These are phyloP conservation scores for Linaria vulgaris DNA, from an alignment of 257 asterid species.

Conservation along the genomic window DNA sequence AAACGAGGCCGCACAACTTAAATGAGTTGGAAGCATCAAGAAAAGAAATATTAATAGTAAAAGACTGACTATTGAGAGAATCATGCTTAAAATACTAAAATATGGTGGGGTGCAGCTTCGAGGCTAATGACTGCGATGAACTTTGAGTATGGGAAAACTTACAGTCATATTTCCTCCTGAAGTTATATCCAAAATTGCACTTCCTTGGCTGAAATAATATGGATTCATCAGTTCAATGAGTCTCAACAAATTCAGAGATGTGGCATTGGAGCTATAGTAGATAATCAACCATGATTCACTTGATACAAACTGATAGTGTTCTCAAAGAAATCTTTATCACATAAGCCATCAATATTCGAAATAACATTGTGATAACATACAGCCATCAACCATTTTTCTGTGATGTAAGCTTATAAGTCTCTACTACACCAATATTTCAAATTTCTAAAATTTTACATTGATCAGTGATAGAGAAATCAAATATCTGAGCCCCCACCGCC, in stretches of 20 bases:
- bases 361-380: neutral
- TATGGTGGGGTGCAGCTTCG: too few species aligned
- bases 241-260: slow-evolving; percentile 13
- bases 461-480: neutral
- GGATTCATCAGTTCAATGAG: slow-evolving; percentile 27
- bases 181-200: slow-evolving; percentile 67
- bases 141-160: slow-evolving; percentile 30
- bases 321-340: neutral
- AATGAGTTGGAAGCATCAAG: too few species aligned
- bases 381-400: neutral
- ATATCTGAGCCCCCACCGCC: neutral
- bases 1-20: too few species aligned
- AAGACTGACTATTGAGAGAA: neutral
- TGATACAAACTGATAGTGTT: slow-evolving; percentile 7
- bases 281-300: neutral
- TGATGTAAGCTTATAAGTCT: neutral
- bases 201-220: slow-evolving; percentile 80
- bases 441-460: slow-evolving; percentile 1
- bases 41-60: too few species aligned
- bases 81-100: neutral
- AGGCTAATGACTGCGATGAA: neutral
- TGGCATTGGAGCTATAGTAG: slow-evolving; percentile 9
- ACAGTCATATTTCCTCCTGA: slow-evolving; percentile 95
- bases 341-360: neutral
- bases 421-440: neutral